Base-by-base conservation (phyloP, 768 basidiomycete species). In the Pulveroboletus frians region DNA sequence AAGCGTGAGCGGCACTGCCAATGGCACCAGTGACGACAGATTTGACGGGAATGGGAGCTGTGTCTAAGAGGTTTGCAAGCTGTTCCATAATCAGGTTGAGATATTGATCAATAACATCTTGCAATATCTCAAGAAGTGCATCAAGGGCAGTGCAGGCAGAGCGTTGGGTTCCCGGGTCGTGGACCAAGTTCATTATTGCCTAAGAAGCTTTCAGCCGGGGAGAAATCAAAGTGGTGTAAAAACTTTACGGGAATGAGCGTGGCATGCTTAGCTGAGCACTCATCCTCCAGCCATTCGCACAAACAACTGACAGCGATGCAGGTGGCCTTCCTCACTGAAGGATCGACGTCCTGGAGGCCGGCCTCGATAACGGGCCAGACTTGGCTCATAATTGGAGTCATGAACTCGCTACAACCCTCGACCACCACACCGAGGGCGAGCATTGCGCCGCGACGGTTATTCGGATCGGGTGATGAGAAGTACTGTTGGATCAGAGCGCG, bases 141-240 rank as follows among this genome's bases (percentile, higher is more conserved):
- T 98, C 96, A 50, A 99, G 88, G 42, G 94, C 93, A 31, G 92
- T 92, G 72, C 94, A 96, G n/a, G 95, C 96, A 13, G 88, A 75
- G 50, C 85, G 83, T 70, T 97, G 94, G 2, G 96, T 95, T 8
- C 76, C 75, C 4, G 83, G 76, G 64, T 97, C 89, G 63, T 86
- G 83, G 60, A 96, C 88, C 55, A 97, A 79, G 66, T 80, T 80
- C 85, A 96, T 92, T 61, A 99, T 88, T 37, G 85, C 84, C 88
- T 92, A 55, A 34, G 29, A 20, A 48, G 17, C 6, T n/a, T 32
- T 55, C 27, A 43, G 46, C 9, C 5, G 38, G 39, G 20, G n/a
- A 23, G 14, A 6, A 5, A 38, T 32, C 13, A 9, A 15, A 20
- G 23, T 20, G 21, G 13, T 17, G 5, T 0, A 13, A 46, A 2